Conservation (phyloP, 1,284 basidiomycete genomes). For the Moniliophthora roreri region DNA sequence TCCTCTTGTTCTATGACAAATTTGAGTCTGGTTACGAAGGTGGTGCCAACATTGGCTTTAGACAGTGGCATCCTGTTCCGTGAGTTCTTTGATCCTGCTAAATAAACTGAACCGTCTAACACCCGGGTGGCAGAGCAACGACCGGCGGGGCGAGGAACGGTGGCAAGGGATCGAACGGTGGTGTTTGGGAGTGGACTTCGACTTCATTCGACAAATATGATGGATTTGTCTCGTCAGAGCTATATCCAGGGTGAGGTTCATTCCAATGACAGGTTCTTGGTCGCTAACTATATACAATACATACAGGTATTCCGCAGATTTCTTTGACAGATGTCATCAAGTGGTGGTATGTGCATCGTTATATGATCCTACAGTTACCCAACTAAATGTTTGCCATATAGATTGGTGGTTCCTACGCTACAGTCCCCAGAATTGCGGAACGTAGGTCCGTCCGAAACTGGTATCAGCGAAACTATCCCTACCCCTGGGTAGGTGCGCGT, state of each 20-base stretch:
- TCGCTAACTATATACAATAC: neutral
- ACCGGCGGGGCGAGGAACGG: constrained; percentile 47
- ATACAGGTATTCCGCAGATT: constrained; percentile 79
- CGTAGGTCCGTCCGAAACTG: constrained; percentile 81
- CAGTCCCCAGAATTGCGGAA: constrained; percentile 79
- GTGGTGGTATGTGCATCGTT: constrained; percentile 68
- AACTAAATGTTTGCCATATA: constrained; percentile 29
- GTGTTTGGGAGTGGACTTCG: constrained; percentile 99
- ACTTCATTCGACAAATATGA: constrained; percentile 73
- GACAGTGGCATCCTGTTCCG: constrained; percentile 94
- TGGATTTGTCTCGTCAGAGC: constrained; percentile 71
- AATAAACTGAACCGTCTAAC: constrained; percentile 1
- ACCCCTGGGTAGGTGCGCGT: constrained; percentile 45
- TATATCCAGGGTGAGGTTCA: constrained; percentile 80
- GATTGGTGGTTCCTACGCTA: constrained; percentile 91
- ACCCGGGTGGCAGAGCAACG: constrained; percentile 70
- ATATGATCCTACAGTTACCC: neutral
- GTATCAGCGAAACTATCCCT: constrained; percentile 60
- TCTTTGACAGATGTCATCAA: constrained; percentile 84
- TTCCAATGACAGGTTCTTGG: too few species aligned
- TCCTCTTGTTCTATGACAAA: constrained; percentile 76
- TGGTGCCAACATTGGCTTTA: constrained; percentile 82
- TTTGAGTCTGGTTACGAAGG: constrained; percentile 70
- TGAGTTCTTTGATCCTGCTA: constrained; percentile 38
- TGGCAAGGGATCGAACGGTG: constrained; percentile 82